Evolutionary conservation across 768 basidiomycete species (phyloP), one percentile per base, ranked within the genome.

Genomic region (Amanita muscaria): DNA sequence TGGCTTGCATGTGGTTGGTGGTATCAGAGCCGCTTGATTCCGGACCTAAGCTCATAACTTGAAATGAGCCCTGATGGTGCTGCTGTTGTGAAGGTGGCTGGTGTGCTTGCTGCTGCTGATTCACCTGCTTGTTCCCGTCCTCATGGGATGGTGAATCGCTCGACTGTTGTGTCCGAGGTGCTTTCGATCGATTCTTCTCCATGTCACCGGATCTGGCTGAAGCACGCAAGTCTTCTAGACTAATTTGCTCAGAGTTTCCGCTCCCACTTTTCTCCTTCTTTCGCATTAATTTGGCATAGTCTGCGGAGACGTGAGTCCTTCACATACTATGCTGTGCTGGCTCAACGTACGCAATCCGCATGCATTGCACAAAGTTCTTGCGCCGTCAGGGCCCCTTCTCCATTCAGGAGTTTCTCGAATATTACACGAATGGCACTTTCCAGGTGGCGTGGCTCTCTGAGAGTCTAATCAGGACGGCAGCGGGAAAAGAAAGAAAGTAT

Each of bases 401-500:
- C 87, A 89, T 60, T 89, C 87, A n/a, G 87, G 87, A 3, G 87
- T 89, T 58, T 89, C 87, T 47, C 82, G 71, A 45, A 88, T 88
- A 63, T 87, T 85, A 59, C 87, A 89, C 24, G 87, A 88, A 62
- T 88, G 84, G 55, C 87, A 89, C 57, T 88, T 87, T 8, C 86
- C 86, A 4, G 87, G 87, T 14, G 87, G 87, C 29, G 82, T 86
- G 34, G 87, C 84, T 53, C 87, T 79, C 87, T 89, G 64, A 41
- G 49, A 42, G 45, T 33, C 47, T 49, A 46, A 42, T 25, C 48
- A 44, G 18, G 50, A 21, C n/a, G 40, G 24, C 23, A 19, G 47
- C 23, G 18, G 36, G 38, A 35, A 36, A 43, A 51, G 49, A 21
- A 39, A 45, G 40, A 41, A 27, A 40, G 12, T 11, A 30, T 18